Evolutionary conservation across 805 yeast species (phyloP).

Genomic region (Ogataea ramenticola): DNA sequence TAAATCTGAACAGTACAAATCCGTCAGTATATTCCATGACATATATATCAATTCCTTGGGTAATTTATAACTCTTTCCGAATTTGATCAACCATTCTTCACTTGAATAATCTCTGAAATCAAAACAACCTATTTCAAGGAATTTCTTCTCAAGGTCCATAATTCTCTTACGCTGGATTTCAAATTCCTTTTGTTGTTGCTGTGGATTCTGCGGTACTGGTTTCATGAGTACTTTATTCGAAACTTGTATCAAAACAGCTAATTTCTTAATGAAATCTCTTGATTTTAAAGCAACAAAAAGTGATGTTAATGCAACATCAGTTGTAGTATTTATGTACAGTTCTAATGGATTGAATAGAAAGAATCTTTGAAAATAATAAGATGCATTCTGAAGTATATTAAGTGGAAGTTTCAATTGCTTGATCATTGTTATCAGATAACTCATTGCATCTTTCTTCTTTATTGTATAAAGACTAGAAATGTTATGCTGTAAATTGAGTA

Average conservation of each 20-base stretch:
- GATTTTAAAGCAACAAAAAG: constrained; percentile 67
- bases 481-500: constrained; percentile 13
- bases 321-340: constrained; percentile 34
- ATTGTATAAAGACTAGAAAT: constrained; percentile 15
- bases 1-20: constrained; percentile 62
- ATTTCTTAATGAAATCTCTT: constrained; percentile 78
- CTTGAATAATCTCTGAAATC: constrained; percentile 67
- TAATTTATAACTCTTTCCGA: constrained; percentile 41
- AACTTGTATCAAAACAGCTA: constrained; percentile 51
- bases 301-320: constrained; percentile 62
- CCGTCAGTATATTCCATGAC: constrained; percentile 75
- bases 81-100: constrained; percentile 61
- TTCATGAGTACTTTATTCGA: constrained; percentile 29
- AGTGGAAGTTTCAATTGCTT: constrained; percentile 58
- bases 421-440: constrained; percentile 46
- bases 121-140: constrained; percentile 71
- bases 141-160: constrained; percentile 57
- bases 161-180: constrained; percentile 54
- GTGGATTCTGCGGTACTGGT: constrained; percentile 15
- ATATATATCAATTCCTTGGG: constrained; percentile 41
- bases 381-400: constrained; percentile 59
- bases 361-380: constrained; percentile 66
- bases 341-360: constrained; percentile 59
- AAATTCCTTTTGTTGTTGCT: constrained; percentile 15
- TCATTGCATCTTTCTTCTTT: constrained; percentile 35